phyloP scores from a whole-genome alignment of 2,329 filamentous ascomycete genomes.

The Fusarium decemcellulare region DNA sequence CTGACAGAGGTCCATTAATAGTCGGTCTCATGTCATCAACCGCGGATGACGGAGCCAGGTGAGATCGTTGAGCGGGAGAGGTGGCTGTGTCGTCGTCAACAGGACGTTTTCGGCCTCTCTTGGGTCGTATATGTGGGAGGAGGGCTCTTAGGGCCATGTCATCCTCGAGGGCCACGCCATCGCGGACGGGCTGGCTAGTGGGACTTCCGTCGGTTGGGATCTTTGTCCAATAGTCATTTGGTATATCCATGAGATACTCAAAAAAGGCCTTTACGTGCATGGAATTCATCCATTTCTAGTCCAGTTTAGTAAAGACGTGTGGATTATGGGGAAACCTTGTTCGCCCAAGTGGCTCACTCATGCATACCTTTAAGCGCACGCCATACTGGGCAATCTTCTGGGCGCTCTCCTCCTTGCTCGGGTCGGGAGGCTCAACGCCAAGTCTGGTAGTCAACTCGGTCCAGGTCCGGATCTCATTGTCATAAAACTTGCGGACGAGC shows the following conservation, averaged over 20 bases:
- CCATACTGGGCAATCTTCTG: constrained; percentile 97
- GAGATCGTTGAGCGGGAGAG: constrained; percentile 71
- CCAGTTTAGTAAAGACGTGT: constrained; percentile 12
- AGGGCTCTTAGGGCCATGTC: constrained; percentile 89
- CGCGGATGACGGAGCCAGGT: constrained; percentile 67
- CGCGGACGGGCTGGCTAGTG: constrained; percentile 75
- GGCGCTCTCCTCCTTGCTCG: constrained; percentile 87
- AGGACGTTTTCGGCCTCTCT: constrained; percentile 73
- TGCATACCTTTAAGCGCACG: constrained; percentile 84
- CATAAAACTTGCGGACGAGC: constrained; percentile 83
- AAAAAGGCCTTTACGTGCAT: constrained; percentile 98
- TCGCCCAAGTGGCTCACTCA: constrained; percentile 23
- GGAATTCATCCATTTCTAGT: constrained; percentile 92
- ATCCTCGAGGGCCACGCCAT: constrained; percentile 88
- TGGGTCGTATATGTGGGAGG: constrained; percentile 80
- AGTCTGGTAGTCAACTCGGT: constrained; percentile 87
- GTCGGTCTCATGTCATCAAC: constrained; percentile 55
- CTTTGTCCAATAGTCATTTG: constrained; percentile 84
- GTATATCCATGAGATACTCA: constrained; percentile 85
- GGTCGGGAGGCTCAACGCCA: constrained; percentile 88
- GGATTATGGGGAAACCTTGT: background rate
- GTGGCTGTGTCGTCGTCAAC: constrained; percentile 70
- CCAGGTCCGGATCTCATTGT: constrained; percentile 93
- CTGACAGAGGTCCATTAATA: constrained; percentile 63
- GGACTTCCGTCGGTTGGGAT: constrained; percentile 77